Evolutionary conservation across 2,329 filamentous ascomycete species (phyloP), one percentile per base, ranked within the genome.

Genomic region (Ascochyta lentis): DNA sequence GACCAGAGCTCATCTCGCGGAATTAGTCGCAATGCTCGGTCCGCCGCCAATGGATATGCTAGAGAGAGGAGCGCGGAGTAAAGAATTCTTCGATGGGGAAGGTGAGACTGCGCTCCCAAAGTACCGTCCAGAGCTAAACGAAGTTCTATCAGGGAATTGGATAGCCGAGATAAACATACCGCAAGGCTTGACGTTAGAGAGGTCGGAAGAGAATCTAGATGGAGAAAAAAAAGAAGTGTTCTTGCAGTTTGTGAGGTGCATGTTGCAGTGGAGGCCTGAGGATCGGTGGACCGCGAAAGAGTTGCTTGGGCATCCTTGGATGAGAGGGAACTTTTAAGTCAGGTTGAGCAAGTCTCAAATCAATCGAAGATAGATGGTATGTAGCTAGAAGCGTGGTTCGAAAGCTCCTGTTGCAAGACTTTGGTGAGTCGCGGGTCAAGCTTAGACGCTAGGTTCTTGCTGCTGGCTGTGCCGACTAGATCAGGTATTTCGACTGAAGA

Each of bases 241-340:
- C 43, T 37, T 77, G 29, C 38, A 41, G 2, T 75, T 75, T 37
- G 61, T 76, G 58, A 59, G 66, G 19, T 71, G 68, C 49, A 75
- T 76, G 70, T 56, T 77, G 44, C 65, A 69, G 31, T 77, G 74
- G 76, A 67, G 58, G 27, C 74, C 74, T 0, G 73, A 76, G 45
- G 66, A 74, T 37, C 59, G 73, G 13, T 40, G 41, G 50, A 61
- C 58, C 7, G 61, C 61, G 19, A 66, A 51, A 57, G 44, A 64
- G 43, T 33, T 66, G 38, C 46, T 59, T 33, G 47, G 39, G 3
- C 54, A 64, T 48, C 53, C 61, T 6, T 64, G 61, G 59, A 48
- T 56, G 19, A 52, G 31, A 48, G 44, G 38, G 13, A 38, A 50
- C 38, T 50, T 43, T 27, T 50, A 43, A 50, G 24, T 50, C 38